These are phyloP conservation scores for Parachaetomium inaequale DNA, from an alignment of 495 filamentous ascomycete genomes.

Conservation along the genomic window DNA sequence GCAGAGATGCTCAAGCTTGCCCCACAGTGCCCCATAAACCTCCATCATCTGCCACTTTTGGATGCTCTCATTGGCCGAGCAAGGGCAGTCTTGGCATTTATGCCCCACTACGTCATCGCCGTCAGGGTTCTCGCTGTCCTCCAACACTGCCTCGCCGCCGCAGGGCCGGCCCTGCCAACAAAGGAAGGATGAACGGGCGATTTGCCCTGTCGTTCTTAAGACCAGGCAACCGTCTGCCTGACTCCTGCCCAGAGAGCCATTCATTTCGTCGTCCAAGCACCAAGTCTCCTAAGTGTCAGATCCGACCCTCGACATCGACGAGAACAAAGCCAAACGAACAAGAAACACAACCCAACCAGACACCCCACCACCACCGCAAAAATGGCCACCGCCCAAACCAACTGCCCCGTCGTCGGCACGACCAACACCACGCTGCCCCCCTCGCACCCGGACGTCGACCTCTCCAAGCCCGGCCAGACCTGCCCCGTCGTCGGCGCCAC, in stretches of 20 bases:
- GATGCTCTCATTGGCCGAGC: neutral
- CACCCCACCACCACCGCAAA: neutral
- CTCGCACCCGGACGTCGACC: conserved; percentile 41
- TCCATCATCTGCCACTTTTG: neutral
- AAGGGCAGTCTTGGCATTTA: neutral
- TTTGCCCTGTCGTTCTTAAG: neutral
- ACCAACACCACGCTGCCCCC: conserved; percentile 45
- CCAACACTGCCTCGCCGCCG: neutral
- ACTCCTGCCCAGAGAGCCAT: neutral
- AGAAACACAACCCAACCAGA: neutral
- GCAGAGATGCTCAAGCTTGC: neutral
- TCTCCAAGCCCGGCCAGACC: conserved; percentile 41
- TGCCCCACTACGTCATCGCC: conserved; percentile 9
- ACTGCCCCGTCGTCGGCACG: conserved; percentile 44
- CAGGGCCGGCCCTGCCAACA: neutral
- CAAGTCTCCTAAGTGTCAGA: neutral
- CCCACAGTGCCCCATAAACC: neutral
- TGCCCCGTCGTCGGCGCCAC: conserved; percentile 46
- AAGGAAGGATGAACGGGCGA: conserved; percentile 1
- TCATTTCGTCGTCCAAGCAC: neutral
- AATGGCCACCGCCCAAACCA: conserved; percentile 20
- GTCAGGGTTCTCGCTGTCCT: neutral
- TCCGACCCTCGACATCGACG: neutral
- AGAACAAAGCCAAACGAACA: neutral
- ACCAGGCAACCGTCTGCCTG: neutral